Conservation (phyloP, 1,139 yeast genomes). For the Yamadazyma taylorii region DNA sequence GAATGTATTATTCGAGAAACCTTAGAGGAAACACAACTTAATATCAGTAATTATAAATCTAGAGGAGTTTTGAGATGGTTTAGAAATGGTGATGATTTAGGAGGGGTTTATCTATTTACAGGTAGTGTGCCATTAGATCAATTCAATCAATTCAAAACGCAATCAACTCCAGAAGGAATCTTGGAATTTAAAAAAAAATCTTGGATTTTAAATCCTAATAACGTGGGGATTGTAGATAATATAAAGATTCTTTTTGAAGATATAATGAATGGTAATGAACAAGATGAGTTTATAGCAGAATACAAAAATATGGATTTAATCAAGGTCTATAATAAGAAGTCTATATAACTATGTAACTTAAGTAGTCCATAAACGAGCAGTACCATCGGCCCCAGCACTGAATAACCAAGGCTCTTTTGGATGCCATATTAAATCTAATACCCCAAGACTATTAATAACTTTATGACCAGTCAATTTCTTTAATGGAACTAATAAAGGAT, state of each 20-base stretch:
- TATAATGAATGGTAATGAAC: slow-evolving; percentile 24
- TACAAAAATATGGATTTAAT: slow-evolving; percentile 9
- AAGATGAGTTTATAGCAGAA: slow-evolving; percentile 22
- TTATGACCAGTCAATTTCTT: slow-evolving; percentile 95
- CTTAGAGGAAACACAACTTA: slow-evolving; percentile 44
- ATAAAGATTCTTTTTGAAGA: slow-evolving; percentile 30
- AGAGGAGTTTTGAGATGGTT: slow-evolving; percentile 45
- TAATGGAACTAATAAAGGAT: slow-evolving; percentile 93
- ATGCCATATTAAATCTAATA: slow-evolving; percentile 91
- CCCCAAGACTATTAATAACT: slow-evolving; percentile 77
- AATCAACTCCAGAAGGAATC: slow-evolving; percentile 41
- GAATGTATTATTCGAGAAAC: slow-evolving; percentile 47
- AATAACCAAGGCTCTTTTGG: slow-evolving; percentile 98
- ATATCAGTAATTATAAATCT: slow-evolving; percentile 25
- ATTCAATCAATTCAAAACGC: slow-evolving; percentile 25
- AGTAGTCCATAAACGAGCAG: slow-evolving; percentile 96
- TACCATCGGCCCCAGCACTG: slow-evolving; percentile 97
- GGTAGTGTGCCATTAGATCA: slow-evolving; percentile 33
- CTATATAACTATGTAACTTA: slow-evolving; percentile 18
- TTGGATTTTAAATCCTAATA: slow-evolving; percentile 40
- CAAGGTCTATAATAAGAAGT: slow-evolving; percentile 10
- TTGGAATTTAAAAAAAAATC: slow-evolving; percentile 44
- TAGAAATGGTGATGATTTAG: slow-evolving; percentile 26
- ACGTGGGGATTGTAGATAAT: slow-evolving; percentile 48
- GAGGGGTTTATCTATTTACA: slow-evolving; percentile 45